Conservation (phyloP, 768 basidiomycete species). For the Serpula lacrymans region DNA sequence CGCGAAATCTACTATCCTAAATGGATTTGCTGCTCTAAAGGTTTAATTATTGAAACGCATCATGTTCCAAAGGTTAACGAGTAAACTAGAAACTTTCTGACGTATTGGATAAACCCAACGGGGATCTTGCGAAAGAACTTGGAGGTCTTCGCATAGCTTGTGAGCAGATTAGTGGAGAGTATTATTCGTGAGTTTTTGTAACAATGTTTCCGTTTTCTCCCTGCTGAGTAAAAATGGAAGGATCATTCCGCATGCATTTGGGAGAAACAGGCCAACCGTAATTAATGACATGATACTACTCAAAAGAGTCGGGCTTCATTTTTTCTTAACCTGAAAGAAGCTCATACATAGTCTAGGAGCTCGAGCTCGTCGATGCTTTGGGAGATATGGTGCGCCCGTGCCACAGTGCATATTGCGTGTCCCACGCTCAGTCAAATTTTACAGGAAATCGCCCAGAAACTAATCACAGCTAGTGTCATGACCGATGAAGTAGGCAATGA, state of each 20-base stretch:
- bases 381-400: constrained; percentile 52
- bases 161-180: constrained; percentile 44
- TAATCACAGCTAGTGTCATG: constrained; percentile 38
- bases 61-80: not conserved
- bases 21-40: constrained; percentile 58
- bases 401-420: not conserved
- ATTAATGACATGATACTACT: constrained; percentile 38
- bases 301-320: constrained; percentile 33
- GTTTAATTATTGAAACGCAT: constrained; percentile 17
- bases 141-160: constrained; percentile 40
- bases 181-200: constrained; percentile 48
- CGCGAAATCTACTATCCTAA: constrained; percentile 56
- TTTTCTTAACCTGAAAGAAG: not conserved
- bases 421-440: not conserved
- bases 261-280: constrained; percentile 41
- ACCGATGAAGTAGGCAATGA: constrained; percentile 43
- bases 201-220: not conserved
- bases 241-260: constrained; percentile 63
- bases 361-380: constrained; percentile 61
- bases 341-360: constrained; percentile 36
- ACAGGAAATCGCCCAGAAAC: constrained; percentile 56
- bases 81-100: constrained; percentile 43
- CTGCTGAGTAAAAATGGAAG: constrained; percentile 32
- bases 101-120: constrained; percentile 44
- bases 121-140: constrained; percentile 33